These are phyloP conservation scores for Jaminaea rosea DNA, from an alignment of 1,284 basidiomycete genomes.

Conservation along the genomic window DNA sequence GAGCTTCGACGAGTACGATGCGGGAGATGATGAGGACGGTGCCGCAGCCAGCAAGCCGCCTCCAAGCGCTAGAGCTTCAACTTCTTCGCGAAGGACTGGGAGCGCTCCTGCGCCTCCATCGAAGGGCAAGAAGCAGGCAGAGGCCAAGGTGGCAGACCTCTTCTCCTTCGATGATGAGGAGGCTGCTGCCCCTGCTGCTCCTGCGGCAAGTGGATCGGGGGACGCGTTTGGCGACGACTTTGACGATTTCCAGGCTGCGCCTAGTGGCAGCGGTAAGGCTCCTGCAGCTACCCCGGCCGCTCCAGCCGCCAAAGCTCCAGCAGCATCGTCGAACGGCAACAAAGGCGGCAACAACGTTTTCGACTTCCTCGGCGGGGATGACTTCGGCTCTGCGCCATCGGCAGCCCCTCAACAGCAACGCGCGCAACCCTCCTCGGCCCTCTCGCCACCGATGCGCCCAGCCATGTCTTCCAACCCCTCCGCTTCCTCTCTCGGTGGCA, in stretches of 20 bases:
- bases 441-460: slow-evolving; percentile 6
- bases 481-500: not conserved
- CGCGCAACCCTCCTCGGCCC: too few relatives aligned
- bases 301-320: slow-evolving; percentile 15
- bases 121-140: slow-evolving; percentile 36
- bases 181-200: slow-evolving; percentile 48
- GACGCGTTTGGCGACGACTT: slow-evolving; percentile 37
- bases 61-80: slow-evolving; percentile 10
- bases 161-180: slow-evolving; percentile 69
- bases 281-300: slow-evolving; percentile 24
- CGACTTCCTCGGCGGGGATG: slow-evolving; percentile 50
- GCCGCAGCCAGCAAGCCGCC: slow-evolving; percentile 2
- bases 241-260: slow-evolving; percentile 65
- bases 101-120: slow-evolving; percentile 14
- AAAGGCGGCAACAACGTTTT: slow-evolving; percentile 49
- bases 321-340: slow-evolving; percentile 31
- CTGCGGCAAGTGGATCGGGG: not conserved
- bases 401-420: too few relatives aligned
- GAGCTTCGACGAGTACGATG: slow-evolving; percentile 85
- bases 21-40: slow-evolving; percentile 78
- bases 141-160: slow-evolving; percentile 55
- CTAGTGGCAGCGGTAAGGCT: slow-evolving; percentile 49
- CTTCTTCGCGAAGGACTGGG: slow-evolving; percentile 7
- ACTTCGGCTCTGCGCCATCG: slow-evolving; percentile 6
- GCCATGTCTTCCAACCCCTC: slow-evolving; percentile 13